Conservation (phyloP, 2,329 filamentous ascomycete species). For the Trichoderma simmonsii region DNA sequence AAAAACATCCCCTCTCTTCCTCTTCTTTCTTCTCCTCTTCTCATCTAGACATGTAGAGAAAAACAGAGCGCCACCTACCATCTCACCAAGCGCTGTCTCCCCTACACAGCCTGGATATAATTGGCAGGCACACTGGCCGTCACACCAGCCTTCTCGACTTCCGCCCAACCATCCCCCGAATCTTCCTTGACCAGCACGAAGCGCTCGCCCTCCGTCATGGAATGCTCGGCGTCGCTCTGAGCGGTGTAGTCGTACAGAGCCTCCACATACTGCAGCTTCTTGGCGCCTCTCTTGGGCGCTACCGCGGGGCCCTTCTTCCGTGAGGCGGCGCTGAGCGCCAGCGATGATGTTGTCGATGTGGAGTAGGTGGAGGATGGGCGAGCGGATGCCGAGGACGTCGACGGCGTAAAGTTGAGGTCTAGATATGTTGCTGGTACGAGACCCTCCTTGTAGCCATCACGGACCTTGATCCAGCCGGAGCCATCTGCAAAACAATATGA, state of each 20-base stretch:
- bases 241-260: slow-evolving; percentile 90
- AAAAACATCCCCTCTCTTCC: not conserved
- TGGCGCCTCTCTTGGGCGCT: slow-evolving; percentile 83
- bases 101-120: slow-evolving; percentile 76
- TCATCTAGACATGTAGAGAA: too few species aligned
- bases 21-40: too few species aligned
- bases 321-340: slow-evolving; percentile 29
- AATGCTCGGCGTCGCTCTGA: slow-evolving; percentile 81
- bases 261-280: slow-evolving; percentile 91
- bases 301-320: slow-evolving; percentile 93
- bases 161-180: slow-evolving; percentile 90
- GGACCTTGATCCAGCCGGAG: slow-evolving; percentile 86
- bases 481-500: slow-evolving; percentile 60
- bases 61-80: not conserved
- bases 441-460: slow-evolving; percentile 70
- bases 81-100: not conserved
- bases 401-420: slow-evolving; percentile 53
- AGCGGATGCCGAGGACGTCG: slow-evolving; percentile 43
- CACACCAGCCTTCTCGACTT: slow-evolving; percentile 87
- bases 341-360: slow-evolving; percentile 53
- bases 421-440: slow-evolving; percentile 86
- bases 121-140: slow-evolving; percentile 90
- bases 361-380: slow-evolving; percentile 76
- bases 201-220: slow-evolving; percentile 84
- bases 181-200: slow-evolving; percentile 89